Percentiles rank a stretch among this genome's conserved stretches.
phyloP scores from a whole-genome alignment of 768 basidiomycete species.

The Obba rivulosa region DNA sequence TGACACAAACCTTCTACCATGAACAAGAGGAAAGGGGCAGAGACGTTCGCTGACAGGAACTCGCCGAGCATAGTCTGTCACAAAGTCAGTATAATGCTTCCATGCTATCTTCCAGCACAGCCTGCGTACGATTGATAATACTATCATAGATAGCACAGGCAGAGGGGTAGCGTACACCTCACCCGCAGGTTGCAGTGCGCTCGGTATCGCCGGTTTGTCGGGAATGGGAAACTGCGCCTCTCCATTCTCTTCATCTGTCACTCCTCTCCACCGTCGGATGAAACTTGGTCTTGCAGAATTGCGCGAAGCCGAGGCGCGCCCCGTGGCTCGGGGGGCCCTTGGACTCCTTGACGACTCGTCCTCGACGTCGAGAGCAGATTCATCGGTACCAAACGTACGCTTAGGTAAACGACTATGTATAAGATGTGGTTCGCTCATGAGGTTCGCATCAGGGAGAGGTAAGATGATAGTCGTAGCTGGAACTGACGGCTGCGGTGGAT shows the following conservation, averaged over 20 bases:
- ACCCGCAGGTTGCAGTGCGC: constrained; percentile 54
- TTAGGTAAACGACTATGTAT: not conserved
- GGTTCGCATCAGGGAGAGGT: too few relatives aligned
- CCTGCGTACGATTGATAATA: constrained; percentile 78
- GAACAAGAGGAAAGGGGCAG: constrained; percentile 86
- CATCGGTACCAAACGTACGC: constrained; percentile 12
- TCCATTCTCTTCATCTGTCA: constrained; percentile 19
- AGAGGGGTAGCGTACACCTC: constrained; percentile 76
- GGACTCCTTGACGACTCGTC: not conserved
- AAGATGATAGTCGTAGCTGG: too few relatives aligned
- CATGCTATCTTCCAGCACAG: not conserved
- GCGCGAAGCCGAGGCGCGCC: constrained; percentile 16
- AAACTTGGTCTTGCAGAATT: constrained; percentile 16
- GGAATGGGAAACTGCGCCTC: constrained; percentile 15
- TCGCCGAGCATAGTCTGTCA: constrained; percentile 88
- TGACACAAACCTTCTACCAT: constrained; percentile 81
- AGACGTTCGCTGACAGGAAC: constrained; percentile 90
- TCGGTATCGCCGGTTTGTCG: constrained; percentile 70
- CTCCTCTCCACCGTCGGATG: constrained; percentile 16
- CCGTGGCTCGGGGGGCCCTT: constrained; percentile 7
- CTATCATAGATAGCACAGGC: constrained; percentile 83
- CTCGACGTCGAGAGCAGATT: constrained; percentile 9
- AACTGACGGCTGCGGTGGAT: too few relatives aligned
- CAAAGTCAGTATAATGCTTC: not conserved
- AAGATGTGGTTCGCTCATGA: not conserved